A percentile compares a stretch with the other conserved stretches of the same genome.
Conservation (phyloP, 805 yeast species). For the Ogataea pilisensis region DNA sequence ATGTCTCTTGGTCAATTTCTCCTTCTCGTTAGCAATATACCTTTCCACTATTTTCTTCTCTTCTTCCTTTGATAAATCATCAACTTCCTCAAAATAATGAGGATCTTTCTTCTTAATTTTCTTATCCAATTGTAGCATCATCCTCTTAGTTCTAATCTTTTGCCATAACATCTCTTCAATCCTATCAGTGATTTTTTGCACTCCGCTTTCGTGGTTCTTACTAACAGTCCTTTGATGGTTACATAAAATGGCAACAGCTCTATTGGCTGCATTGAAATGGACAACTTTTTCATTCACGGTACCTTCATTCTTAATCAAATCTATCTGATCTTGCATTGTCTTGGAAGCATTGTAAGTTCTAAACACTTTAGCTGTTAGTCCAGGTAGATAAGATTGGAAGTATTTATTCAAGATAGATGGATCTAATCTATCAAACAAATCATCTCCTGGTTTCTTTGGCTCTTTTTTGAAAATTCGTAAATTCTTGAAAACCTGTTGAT, state of each 20-base stretch:
- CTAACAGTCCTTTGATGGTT: slow-evolving; percentile 94
- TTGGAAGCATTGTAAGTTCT: slow-evolving; percentile 96
- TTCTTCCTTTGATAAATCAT: slow-evolving; percentile 62
- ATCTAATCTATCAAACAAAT: slow-evolving; percentile 84
- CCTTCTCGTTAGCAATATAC: slow-evolving; percentile 63
- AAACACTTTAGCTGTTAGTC: slow-evolving; percentile 92
- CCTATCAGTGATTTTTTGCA: slow-evolving; percentile 72
- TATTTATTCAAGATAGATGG: slow-evolving; percentile 81
- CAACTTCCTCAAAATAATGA: slow-evolving; percentile 62
- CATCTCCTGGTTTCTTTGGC: slow-evolving; percentile 91
- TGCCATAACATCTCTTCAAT: slow-evolving; percentile 84
- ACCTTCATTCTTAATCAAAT: slow-evolving; percentile 79
- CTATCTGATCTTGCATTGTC: slow-evolving; percentile 94
- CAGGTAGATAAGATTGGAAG: slow-evolving; percentile 85
- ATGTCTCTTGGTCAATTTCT: slow-evolving; percentile 60
- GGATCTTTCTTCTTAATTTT: slow-evolving; percentile 44
- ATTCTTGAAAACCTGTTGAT: slow-evolving; percentile 86
- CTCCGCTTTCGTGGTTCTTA: slow-evolving; percentile 76
- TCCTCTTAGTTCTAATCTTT: slow-evolving; percentile 65
- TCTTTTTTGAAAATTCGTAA: slow-evolving; percentile 79
- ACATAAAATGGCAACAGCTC: slow-evolving; percentile 93
- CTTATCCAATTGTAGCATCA: slow-evolving; percentile 65
- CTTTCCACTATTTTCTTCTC: slow-evolving; percentile 52
- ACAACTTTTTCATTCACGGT: slow-evolving; percentile 84
- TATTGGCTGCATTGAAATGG: slow-evolving; percentile 88